Evolutionary conservation across 805 yeast species (phyloP).

Genomic region (Debaryomyces hansenii): DNA sequence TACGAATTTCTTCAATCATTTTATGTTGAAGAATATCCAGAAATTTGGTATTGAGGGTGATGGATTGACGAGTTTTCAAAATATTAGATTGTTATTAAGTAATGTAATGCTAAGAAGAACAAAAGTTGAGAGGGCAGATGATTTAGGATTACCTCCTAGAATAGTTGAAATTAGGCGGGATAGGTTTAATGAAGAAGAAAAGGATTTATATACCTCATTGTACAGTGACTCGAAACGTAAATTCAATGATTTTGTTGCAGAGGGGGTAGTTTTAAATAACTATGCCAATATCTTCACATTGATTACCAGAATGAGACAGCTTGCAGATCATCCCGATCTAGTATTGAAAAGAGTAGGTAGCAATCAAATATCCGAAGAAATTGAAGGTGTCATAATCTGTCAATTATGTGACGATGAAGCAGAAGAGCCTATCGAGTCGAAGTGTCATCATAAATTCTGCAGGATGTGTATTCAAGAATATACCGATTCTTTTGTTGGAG

Average conservation of each 20-base stretch:
- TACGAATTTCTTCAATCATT: conserved; percentile 92
- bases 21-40: conserved; percentile 91
- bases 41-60: conserved; percentile 79
- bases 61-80: conserved; percentile 73
- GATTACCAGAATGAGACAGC: conserved; percentile 95
- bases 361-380: conserved; percentile 34
- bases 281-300: conserved; percentile 96
- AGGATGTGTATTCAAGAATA: conserved; percentile 91
- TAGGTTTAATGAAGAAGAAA: conserved; percentile 90
- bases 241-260: conserved; percentile 90
- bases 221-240: conserved; percentile 85
- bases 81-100: conserved; percentile 70
- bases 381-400: conserved; percentile 68
- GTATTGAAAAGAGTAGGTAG: conserved; percentile 70
- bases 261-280: conserved; percentile 94
- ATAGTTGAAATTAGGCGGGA: conserved; percentile 87
- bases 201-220: conserved; percentile 84
- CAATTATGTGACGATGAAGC: conserved; percentile 97
- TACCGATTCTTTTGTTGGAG: conserved; percentile 75
- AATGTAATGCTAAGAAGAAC: conserved; percentile 93
- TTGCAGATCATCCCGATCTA: conserved; percentile 97
- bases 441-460: conserved; percentile 92
- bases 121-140: conserved; percentile 95
- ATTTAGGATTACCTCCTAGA: conserved; percentile 94
- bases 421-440: conserved; percentile 93